phyloP scores from a whole-genome alignment of 768 basidiomycete genomes.

The Hericium rajendrae region DNA sequence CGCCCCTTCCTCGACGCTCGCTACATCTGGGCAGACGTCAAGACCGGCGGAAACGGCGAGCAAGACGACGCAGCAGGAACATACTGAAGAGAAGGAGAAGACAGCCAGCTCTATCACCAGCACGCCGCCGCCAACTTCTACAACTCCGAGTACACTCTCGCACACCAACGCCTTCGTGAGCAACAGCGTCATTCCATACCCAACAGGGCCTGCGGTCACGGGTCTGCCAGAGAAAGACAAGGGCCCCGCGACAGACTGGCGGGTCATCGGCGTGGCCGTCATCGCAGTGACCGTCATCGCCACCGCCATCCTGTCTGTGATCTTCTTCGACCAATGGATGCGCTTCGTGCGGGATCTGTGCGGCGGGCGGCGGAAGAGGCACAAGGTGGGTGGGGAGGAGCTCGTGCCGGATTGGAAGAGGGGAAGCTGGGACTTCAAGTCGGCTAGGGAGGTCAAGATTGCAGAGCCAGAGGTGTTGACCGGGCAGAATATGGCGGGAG shows the following conservation, averaged over 20 bases:
- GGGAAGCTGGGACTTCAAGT: conserved; percentile 43
- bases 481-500: not conserved
- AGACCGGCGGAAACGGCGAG: not conserved
- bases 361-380: conserved; percentile 25
- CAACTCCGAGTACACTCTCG: not conserved
- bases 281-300: conserved; percentile 54
- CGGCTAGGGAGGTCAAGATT: conserved; percentile 10
- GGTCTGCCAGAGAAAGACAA: not conserved
- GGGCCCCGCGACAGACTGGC: conserved; percentile 35
- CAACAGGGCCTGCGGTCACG: not conserved
- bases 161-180: too few species aligned
- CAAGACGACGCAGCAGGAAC: not conserved
- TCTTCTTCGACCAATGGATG: conserved; percentile 69
- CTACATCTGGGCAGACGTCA: not conserved
- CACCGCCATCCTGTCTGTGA: conserved; percentile 41
- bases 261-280: conserved; percentile 58
- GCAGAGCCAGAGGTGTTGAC: not conserved
- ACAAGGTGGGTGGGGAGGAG: conserved; percentile 33
- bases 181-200: not conserved
- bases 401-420: conserved; percentile 58
- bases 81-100: not conserved
- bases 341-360: conserved; percentile 45
- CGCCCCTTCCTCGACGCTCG: not conserved
- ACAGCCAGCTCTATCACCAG: not conserved
- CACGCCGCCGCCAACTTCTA: not conserved